Evolutionary conservation across 2,329 filamentous ascomycete genomes (phyloP).

Genomic region (Penicillium hordei): DNA sequence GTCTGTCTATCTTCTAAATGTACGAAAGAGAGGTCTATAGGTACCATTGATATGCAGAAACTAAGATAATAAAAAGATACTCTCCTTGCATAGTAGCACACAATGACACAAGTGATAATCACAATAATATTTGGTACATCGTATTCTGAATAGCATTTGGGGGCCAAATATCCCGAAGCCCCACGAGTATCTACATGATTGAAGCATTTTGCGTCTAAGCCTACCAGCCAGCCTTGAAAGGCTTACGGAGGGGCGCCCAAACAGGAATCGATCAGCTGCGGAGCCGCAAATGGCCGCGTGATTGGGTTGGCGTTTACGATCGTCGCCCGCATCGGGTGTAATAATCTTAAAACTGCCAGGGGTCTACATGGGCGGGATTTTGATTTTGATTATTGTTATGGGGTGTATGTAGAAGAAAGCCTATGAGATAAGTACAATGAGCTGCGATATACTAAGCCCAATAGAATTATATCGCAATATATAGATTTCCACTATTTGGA

Average conservation of each 20-base stretch:
- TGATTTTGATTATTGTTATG: background rate
- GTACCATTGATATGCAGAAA: too few species aligned
- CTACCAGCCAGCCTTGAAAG: background rate
- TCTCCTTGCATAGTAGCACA: too few species aligned
- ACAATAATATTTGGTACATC: background rate
- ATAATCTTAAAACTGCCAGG: background rate
- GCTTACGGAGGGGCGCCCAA: background rate
- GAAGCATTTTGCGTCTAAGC: background rate
- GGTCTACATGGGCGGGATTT: background rate
- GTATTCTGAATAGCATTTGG: background rate
- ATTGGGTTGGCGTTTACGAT: background rate
- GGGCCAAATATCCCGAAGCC: background rate
- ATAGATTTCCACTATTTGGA: background rate
- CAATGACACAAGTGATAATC: too few species aligned
- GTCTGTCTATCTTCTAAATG: background rate
- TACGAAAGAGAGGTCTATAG: too few species aligned
- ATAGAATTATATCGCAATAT: background rate
- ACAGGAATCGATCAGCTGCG: background rate
- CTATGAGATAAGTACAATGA: background rate
- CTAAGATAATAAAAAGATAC: too few species aligned
- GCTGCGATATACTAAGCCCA: background rate
- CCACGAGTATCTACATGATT: background rate
- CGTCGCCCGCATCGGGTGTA: background rate
- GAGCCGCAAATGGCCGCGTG: background rate
- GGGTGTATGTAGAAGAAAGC: background rate